Conservation (phyloP, 2,329 filamentous ascomycete species). For the Colletotrichum acutatum region DNA sequence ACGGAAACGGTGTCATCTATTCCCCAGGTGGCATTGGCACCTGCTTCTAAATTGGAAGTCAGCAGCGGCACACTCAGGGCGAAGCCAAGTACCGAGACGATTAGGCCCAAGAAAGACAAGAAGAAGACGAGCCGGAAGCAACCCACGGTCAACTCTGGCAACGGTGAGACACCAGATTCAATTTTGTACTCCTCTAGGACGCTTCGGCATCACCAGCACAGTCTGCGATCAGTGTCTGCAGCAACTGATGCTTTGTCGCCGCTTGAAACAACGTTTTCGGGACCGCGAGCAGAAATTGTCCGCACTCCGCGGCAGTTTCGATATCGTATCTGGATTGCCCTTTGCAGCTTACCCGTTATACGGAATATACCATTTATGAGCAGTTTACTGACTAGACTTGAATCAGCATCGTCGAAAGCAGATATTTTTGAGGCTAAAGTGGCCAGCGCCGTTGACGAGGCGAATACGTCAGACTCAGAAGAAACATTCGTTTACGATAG, state of each 20-base stretch:
- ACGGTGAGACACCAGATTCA: slow-evolving; percentile 67
- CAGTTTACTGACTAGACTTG: slow-evolving; percentile 56
- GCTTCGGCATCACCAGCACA: slow-evolving; percentile 52
- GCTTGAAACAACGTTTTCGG: slow-evolving; percentile 47
- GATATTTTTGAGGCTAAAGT: slow-evolving; percentile 99
- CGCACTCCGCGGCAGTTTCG: slow-evolving; percentile 39
- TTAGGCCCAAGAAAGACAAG: slow-evolving; percentile 93
- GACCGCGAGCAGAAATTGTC: slow-evolving; percentile 45
- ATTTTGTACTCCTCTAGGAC: slow-evolving; percentile 35
- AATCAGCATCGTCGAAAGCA: slow-evolving; percentile 87
- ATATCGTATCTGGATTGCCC: neutral
- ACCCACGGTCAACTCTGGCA: slow-evolving; percentile 75
- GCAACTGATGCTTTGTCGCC: slow-evolving; percentile 47
- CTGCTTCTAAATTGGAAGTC: slow-evolving; percentile 72
- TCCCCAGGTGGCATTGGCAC: slow-evolving; percentile 81
- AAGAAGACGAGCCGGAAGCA: slow-evolving; percentile 83
- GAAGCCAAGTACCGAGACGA: slow-evolving; percentile 95
- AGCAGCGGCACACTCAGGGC: slow-evolving; percentile 79
- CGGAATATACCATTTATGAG: slow-evolving; percentile 49
- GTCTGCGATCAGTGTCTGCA: slow-evolving; percentile 49
- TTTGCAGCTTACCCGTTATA: neutral
- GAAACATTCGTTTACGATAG: slow-evolving; percentile 99
- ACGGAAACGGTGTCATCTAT: slow-evolving; percentile 95
- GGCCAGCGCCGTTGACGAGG: slow-evolving; percentile 94
- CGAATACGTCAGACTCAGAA: slow-evolving; percentile 95